Evolutionary conservation across 2,329 filamentous ascomycete species (phyloP).

Genomic region (Neonectria coccinea): DNA sequence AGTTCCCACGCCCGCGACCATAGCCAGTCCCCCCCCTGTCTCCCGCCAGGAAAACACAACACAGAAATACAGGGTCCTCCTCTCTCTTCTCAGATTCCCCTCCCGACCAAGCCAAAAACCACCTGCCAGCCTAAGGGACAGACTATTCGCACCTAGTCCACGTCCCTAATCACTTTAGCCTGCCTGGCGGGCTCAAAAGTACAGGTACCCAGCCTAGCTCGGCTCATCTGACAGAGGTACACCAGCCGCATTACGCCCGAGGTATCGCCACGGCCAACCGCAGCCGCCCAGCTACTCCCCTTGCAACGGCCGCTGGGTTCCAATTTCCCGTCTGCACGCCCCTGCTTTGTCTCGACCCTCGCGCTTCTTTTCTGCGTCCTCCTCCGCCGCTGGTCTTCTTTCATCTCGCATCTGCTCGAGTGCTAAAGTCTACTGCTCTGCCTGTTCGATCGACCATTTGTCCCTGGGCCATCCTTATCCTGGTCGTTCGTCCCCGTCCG

Average conservation of each 20-base stretch:
- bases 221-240: conserved; percentile 16
- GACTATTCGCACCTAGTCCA: background rate
- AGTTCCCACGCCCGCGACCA: background rate
- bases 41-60: background rate
- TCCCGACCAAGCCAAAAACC: background rate
- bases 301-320: conserved; percentile 39
- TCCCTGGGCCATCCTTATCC: conserved; percentile 3
- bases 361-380: background rate
- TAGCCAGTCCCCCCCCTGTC: background rate
- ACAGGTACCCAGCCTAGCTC: conserved; percentile 13
- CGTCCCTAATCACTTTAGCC: background rate
- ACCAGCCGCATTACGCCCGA: conserved; percentile 14
- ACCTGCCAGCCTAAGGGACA: background rate
- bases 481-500: background rate
- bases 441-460: conserved; percentile 3
- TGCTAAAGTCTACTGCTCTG: background rate
- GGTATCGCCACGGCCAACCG: conserved; percentile 20
- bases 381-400: conserved; percentile 15
- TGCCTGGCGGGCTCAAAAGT: conserved; percentile 17
- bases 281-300: conserved; percentile 38
- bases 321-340: conserved; percentile 34
- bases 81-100: background rate
- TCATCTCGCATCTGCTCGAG: conserved; percentile 16
- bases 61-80: background rate
- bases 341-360: conserved; percentile 7